Conservation (phyloP, 192 early-diverging fungal species). For the Backusella liffmaniae region DNA sequence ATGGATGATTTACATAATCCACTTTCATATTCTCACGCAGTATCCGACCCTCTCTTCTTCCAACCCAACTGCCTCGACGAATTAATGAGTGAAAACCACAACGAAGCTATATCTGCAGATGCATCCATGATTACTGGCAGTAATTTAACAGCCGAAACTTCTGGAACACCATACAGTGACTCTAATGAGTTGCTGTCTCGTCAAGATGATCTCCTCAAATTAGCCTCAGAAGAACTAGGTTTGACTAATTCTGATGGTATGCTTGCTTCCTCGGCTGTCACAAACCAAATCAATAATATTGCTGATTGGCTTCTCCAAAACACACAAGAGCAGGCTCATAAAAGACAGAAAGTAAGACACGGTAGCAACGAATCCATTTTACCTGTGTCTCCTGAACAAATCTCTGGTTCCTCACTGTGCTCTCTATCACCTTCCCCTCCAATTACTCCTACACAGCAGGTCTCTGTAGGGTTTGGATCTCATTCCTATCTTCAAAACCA, state of each 20-base stretch:
- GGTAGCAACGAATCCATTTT: background rate
- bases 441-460: slow-evolving; percentile 23
- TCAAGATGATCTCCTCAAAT: background rate
- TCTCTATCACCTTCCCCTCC: slow-evolving; percentile 28
- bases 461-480: slow-evolving; percentile 14
- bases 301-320: slow-evolving; percentile 10
- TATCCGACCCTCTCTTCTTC: background rate
- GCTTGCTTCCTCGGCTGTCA: background rate
- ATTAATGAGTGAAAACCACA: background rate
- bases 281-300: background rate
- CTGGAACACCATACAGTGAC: background rate
- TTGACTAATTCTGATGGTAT: background rate
- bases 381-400: background rate
- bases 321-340: background rate
- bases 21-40: background rate
- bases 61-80: background rate
- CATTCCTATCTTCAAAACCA: slow-evolving; percentile 9
- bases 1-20: background rate
- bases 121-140: background rate
- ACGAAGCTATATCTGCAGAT: background rate
- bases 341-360: slow-evolving; percentile 1
- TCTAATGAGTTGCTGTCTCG: background rate
- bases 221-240: background rate
- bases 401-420: background rate
- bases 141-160: background rate